A percentile compares a stretch with the other conserved stretches of the same genome.
Conservation (phyloP, 2,329 filamentous ascomycete species). For the Hymenoscyphus albidus region DNA sequence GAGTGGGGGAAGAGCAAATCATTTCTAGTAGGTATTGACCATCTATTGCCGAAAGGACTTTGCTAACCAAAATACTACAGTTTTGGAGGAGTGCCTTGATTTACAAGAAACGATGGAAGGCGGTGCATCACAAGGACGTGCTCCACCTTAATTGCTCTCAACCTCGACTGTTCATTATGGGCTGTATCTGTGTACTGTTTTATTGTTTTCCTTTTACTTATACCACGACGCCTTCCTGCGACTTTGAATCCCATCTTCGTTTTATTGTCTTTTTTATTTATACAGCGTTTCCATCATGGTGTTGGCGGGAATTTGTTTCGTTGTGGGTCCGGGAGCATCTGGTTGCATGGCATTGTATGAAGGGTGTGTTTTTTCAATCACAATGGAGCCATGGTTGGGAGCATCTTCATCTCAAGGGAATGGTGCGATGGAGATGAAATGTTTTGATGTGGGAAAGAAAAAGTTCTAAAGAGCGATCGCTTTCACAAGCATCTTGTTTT, state of each 20-base stretch:
- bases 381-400: neutral
- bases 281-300: conserved; percentile 11
- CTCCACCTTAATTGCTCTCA: conserved; percentile 25
- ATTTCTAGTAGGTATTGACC: conserved; percentile 60
- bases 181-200: neutral
- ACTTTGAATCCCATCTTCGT: neutral
- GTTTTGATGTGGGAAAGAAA: conserved; percentile 5
- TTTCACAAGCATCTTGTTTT: conserved; percentile 9
- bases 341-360: neutral
- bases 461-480: conserved; percentile 5
- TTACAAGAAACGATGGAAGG: conserved; percentile 43
- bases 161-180: neutral
- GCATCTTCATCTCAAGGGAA: neutral
- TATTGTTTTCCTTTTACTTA: neutral
- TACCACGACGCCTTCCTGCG: neutral
- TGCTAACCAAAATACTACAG: conserved; percentile 33
- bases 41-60: neutral
- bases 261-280: neutral
- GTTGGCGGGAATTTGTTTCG: conserved; percentile 9
- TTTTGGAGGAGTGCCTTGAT: conserved; percentile 51
- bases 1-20: conserved; percentile 93
- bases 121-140: conserved; percentile 20
- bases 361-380: neutral
- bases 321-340: neutral
- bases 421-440: neutral